A percentile compares a stretch with the other conserved stretches of the same genome.
These are phyloP conservation scores for Arthromyces matolae DNA, from an alignment of 768 basidiomycete genomes.

Conservation along the genomic window DNA sequence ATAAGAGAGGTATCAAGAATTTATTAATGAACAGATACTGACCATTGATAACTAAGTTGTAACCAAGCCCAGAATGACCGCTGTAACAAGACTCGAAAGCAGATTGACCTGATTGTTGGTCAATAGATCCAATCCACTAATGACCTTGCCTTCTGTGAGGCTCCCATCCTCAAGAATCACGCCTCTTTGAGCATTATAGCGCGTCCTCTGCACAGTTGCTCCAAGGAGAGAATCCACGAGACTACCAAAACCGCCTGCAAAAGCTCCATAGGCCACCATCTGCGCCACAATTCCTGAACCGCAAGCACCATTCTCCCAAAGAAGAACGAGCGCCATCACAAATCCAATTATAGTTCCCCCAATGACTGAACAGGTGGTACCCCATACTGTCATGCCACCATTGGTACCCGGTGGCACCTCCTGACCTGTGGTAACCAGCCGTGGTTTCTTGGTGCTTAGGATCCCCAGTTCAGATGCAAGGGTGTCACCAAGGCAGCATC, in stretches of 20 bases:
- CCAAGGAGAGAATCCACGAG: constrained; percentile 86
- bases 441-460: constrained; percentile 61
- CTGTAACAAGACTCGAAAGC: constrained; percentile 35
- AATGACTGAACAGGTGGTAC: constrained; percentile 65
- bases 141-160: constrained; percentile 27
- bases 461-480: constrained; percentile 93
- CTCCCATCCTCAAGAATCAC: constrained; percentile 59
- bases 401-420: constrained; percentile 87
- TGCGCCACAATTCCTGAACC: constrained; percentile 37
- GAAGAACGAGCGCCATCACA: constrained; percentile 50
- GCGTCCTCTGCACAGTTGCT: constrained; percentile 79
- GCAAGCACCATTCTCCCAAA: constrained; percentile 61
- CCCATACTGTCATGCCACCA: constrained; percentile 75
- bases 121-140: constrained; percentile 66
- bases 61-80: constrained; percentile 28
- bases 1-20: too few relatives aligned
- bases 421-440: constrained; percentile 75
- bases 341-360: constrained; percentile 76
- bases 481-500: constrained; percentile 87
- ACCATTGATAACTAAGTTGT: constrained; percentile 8
- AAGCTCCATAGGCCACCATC: constrained; percentile 55
- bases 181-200: constrained; percentile 60
- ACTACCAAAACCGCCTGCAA: constrained; percentile 76
- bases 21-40: too few relatives aligned
- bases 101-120: constrained; percentile 75